Conservation (phyloP, 768 basidiomycete genomes). For the Boletus rufocinnamomeus region DNA sequence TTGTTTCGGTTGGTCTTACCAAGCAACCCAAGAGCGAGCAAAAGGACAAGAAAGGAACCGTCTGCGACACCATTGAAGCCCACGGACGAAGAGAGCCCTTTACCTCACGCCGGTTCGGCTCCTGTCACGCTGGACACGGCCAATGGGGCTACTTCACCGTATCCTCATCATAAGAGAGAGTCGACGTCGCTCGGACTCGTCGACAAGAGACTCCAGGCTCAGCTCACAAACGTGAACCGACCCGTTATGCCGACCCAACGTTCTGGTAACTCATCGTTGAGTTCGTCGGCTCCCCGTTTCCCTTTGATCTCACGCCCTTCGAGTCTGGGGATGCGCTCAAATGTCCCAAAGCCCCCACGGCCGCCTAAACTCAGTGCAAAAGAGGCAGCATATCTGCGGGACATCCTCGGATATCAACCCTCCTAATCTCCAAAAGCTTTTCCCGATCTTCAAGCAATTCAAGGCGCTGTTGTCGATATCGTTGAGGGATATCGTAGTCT, state of each 20-base stretch:
- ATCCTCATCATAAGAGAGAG: constrained; percentile 20
- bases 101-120: constrained; percentile 12
- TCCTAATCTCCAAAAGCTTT: too few species aligned
- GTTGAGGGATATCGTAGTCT: constrained; percentile 76
- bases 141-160: constrained; percentile 2
- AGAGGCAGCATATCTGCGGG: too few species aligned
- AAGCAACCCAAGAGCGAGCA: constrained; percentile 38
- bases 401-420: too few species aligned
- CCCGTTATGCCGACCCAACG: constrained; percentile 25
- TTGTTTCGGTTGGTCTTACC: constrained; percentile 52
- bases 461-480: too few species aligned
- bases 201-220: constrained; percentile 28
- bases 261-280: constrained; percentile 20
- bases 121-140: constrained; percentile 8
- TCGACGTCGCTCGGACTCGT: too few species aligned
- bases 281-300: constrained; percentile 21
- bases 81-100: constrained; percentile 19
- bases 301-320: constrained; percentile 32
- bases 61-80: constrained; percentile 24
- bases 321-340: constrained; percentile 37
- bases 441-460: too few species aligned
- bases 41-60: constrained; percentile 35
- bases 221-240: constrained; percentile 29
- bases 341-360: constrained; percentile 42
- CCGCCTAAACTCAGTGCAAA: too few species aligned